Percentiles rank a stretch among this genome's conserved stretches.
phyloP scores from a whole-genome alignment of 2,329 filamentous ascomycete genomes.

The Ophiostoma himal-ulmi region DNA sequence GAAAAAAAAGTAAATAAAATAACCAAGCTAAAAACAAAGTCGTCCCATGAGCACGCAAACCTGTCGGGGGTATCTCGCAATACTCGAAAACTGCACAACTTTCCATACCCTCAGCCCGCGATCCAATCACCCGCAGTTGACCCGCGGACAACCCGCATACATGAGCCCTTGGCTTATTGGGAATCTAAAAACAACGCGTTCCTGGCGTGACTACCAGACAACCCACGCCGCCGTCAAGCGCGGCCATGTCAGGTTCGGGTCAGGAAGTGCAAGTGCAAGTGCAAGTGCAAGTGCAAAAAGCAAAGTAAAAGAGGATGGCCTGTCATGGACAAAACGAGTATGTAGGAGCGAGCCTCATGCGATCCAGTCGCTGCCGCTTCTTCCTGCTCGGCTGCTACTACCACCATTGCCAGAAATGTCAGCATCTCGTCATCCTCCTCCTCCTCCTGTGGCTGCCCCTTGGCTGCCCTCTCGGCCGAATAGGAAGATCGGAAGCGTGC shows the following conservation, averaged over 20 bases:
- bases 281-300: background rate
- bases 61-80: background rate
- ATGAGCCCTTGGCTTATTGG: background rate
- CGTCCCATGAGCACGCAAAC: background rate
- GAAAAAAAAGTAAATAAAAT: background rate
- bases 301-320: background rate
- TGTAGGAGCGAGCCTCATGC: background rate
- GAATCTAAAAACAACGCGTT: background rate
- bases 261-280: background rate
- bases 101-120: background rate
- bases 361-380: background rate
- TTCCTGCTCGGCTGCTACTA: background rate
- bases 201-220: background rate
- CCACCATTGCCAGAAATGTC: background rate
- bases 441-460: no score
- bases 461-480: background rate
- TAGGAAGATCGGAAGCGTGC: background rate
- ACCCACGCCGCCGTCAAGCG: background rate
- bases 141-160: background rate
- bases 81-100: background rate
- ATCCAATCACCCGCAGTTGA: background rate
- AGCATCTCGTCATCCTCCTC: background rate
- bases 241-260: background rate
- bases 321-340: background rate
- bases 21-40: background rate